phyloP scores from a whole-genome alignment of 129 eudicot genomes.

The Pulicaria dysenterica region DNA sequence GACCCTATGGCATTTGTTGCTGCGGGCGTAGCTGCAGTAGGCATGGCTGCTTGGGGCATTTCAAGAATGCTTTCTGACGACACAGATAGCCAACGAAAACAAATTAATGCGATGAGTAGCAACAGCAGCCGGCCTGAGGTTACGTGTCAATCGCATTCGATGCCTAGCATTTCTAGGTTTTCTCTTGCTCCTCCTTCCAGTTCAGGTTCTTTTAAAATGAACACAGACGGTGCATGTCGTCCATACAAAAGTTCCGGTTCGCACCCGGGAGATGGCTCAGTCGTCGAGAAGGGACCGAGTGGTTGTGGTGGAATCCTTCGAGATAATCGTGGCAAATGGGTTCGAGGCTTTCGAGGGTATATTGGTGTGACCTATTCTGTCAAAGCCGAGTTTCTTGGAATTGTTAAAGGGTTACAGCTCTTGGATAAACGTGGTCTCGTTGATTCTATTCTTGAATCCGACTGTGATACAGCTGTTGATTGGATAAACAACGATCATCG shows the following conservation, averaged over 20 bases:
- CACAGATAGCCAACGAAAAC: background rate
- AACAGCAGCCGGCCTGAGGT: no score
- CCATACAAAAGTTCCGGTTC: background rate
- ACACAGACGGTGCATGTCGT: constrained; percentile 5
- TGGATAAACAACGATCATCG: background rate
- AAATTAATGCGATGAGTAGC: no score
- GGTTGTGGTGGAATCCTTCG: constrained; percentile 20
- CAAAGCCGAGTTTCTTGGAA: constrained; percentile 4
- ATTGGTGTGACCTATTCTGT: background rate
- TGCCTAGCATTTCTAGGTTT: no score
- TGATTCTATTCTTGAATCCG: constrained; percentile 13
- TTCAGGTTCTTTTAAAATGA: background rate
- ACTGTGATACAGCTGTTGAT: background rate
- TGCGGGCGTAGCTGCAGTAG: no score
- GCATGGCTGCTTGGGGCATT: constrained; percentile 1
- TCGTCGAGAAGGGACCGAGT: background rate
- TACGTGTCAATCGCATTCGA: no score
- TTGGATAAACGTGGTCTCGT: background rate
- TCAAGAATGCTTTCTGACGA: constrained; percentile 7
- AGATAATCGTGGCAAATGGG: background rate
- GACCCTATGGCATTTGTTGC: no score
- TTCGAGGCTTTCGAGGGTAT: background rate
- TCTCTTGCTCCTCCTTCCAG: background rate
- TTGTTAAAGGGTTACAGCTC: background rate
- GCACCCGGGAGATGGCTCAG: no score